A percentile compares a stretch with the other conserved stretches of the same genome.
phyloP scores from a whole-genome alignment of 164 flowering plant species.

The Houttuynia cordata region DNA sequence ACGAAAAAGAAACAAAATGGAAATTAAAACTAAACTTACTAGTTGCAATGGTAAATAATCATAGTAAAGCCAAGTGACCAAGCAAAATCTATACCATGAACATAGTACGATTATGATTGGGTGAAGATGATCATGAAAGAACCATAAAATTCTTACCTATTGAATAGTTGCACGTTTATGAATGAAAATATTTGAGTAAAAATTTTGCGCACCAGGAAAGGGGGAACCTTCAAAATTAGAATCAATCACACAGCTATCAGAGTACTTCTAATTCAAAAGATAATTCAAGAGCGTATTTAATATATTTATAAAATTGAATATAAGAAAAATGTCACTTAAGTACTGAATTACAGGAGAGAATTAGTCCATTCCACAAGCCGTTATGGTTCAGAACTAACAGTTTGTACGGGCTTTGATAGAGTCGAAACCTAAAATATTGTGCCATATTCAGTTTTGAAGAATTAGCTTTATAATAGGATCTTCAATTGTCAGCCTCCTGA shows the following conservation, averaged over 20 bases:
- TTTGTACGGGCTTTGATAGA: too few relatives aligned
- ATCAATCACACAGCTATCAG: not conserved
- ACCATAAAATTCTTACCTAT: constrained; percentile 42
- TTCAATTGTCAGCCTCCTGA: too few relatives aligned
- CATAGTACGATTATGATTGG: too few relatives aligned
- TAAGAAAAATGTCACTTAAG: not conserved
- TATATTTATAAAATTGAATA: not conserved
- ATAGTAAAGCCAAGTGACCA: too few relatives aligned
- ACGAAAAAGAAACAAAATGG: not conserved
- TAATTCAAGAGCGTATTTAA: not conserved
- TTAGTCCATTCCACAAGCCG: too few relatives aligned
- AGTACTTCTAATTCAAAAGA: not conserved
- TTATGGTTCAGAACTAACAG: too few relatives aligned
- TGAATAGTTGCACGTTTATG: constrained; percentile 90
- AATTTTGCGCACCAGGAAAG: constrained; percentile 77
- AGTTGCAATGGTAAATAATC: too few relatives aligned
- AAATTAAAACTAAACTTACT: too few relatives aligned
- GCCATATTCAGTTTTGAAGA: too few relatives aligned
- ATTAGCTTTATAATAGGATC: too few relatives aligned
- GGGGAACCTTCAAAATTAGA: constrained; percentile 52
- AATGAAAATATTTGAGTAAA: constrained; percentile 89
- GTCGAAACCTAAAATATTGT: too few relatives aligned
- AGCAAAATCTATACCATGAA: not conserved
- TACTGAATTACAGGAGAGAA: not conserved
- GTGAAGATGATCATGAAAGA: too few relatives aligned